phyloP scores from a whole-genome alignment of 192 early-diverging fungal species.

The Phlyctochytrium arcticum region DNA sequence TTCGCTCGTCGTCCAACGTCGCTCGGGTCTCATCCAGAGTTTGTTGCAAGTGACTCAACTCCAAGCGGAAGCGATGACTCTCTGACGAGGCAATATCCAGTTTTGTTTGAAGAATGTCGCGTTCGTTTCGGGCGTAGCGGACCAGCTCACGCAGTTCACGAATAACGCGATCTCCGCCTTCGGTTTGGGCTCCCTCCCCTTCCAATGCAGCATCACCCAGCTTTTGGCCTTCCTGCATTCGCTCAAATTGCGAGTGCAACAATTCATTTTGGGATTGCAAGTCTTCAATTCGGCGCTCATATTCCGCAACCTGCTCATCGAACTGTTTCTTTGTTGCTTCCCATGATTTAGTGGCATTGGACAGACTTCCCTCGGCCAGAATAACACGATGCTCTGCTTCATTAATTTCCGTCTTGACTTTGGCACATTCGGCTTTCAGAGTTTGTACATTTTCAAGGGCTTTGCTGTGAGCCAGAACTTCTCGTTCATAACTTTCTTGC shows the following conservation, averaged over 20 bases:
- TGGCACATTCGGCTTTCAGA: slow-evolving; percentile 33
- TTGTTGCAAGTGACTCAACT: slow-evolving; percentile 58
- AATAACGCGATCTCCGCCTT: neutral
- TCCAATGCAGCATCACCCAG: neutral
- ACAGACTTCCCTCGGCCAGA: slow-evolving; percentile 44
- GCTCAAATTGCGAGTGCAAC: slow-evolving; percentile 69
- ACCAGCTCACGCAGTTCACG: slow-evolving; percentile 53
- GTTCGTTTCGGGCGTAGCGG: slow-evolving; percentile 65
- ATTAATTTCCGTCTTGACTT: slow-evolving; percentile 21
- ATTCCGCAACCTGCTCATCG: slow-evolving; percentile 37
- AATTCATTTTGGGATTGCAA: slow-evolving; percentile 66
- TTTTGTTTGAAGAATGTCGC: slow-evolving; percentile 66
- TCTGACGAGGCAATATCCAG: slow-evolving; percentile 65
- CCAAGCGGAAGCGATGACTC: slow-evolving; percentile 57
- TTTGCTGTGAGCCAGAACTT: slow-evolving; percentile 60
- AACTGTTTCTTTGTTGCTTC: slow-evolving; percentile 40
- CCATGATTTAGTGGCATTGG: slow-evolving; percentile 40
- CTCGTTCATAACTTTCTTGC: slow-evolving; percentile 66
- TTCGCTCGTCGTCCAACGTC: slow-evolving; percentile 51
- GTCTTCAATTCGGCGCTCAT: slow-evolving; percentile 49
- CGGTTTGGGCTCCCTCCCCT: neutral
- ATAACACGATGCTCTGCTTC: slow-evolving; percentile 6
- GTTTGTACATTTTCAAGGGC: slow-evolving; percentile 44
- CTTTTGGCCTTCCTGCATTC: slow-evolving; percentile 25
- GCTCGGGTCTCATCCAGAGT: slow-evolving; percentile 65